Conservation (phyloP, 306 rosid genomes). For the Acacia acuminata region DNA sequence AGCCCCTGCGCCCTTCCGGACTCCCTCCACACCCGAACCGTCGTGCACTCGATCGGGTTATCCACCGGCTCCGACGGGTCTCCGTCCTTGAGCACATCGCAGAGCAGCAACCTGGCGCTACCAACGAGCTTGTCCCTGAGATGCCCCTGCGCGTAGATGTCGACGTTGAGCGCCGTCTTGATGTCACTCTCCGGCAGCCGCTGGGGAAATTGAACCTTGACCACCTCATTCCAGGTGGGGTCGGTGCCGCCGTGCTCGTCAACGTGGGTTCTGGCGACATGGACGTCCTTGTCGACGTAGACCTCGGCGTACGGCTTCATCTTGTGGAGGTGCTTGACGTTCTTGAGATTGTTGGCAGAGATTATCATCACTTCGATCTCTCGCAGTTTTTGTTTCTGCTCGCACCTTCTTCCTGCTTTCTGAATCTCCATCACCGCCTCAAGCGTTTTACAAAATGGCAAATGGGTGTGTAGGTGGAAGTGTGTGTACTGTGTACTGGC, state of each 20-base stretch:
- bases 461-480: neutral
- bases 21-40: conserved; percentile 1
- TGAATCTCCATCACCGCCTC: neutral
- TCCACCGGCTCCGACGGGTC: neutral
- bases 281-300: neutral
- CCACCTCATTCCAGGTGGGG: conserved; percentile 5
- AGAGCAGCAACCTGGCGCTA: neutral
- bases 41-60: neutral
- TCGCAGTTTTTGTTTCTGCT: neutral
- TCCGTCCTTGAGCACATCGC: neutral
- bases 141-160: neutral
- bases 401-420: neutral
- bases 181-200: neutral
- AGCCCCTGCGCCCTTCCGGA: neutral
- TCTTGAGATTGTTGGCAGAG: neutral
- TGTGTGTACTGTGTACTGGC: neutral
- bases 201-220: neutral
- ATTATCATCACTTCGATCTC: conserved; percentile 18
- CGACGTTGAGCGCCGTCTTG: neutral
- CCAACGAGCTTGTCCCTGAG: conserved; percentile 8
- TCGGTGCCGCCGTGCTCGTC: neutral
- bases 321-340: neutral
- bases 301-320: neutral
- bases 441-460: neutral
- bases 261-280: neutral